Base-by-base conservation (phyloP, 805 yeast species). In the Wickerhamiella domercqiae region DNA sequence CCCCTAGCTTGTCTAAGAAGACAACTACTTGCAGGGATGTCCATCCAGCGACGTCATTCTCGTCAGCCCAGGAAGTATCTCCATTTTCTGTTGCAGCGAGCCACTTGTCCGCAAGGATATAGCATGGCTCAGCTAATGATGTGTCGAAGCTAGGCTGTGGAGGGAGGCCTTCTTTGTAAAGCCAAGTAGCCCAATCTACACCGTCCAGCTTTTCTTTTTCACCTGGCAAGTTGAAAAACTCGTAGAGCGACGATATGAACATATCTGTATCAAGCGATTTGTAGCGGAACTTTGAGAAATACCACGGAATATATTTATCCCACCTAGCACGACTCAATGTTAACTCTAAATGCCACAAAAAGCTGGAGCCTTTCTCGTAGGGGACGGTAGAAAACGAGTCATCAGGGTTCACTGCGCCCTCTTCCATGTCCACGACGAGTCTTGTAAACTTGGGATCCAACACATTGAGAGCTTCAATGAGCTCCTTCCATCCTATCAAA, bases 331-430 rank as follows among this genome's bases (percentile, higher is more conserved):
- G 59, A 28, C 82, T 84, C 7, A 84, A 61, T 26, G 64, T 53
- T 34, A 65, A 68, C 59, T 86, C 96, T 36, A 84, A 64, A 48
- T 73, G 71, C 60, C 71, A 80, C 41, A 86, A 63, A 50, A 84
- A 66, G 47, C 78, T 81, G 49, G 76, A 78, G 5, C 95, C 95
- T 57, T 83, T 83, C 55, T 84, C 95, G 57, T 84, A 84, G 2
- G 94, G 94, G 33, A 84, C 93, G 1, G 79, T 65, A 24, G 83
- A 74, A 57, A 82, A 84, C 1, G 93, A 77, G 49, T 83, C 94
- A 57, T 84, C 95, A 4, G 95, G 94, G 53, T 82, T 93, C 31
- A 69, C 61, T 33, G 71, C 67, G 50, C 70, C 75, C 9, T 38
- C 26, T 50, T 76, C 67, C 49, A 83, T 66, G 54, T 79, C 67